phyloP scores from a whole-genome alignment of 2,329 filamentous ascomycete genomes.

The Chaetothyriales sp. region DNA sequence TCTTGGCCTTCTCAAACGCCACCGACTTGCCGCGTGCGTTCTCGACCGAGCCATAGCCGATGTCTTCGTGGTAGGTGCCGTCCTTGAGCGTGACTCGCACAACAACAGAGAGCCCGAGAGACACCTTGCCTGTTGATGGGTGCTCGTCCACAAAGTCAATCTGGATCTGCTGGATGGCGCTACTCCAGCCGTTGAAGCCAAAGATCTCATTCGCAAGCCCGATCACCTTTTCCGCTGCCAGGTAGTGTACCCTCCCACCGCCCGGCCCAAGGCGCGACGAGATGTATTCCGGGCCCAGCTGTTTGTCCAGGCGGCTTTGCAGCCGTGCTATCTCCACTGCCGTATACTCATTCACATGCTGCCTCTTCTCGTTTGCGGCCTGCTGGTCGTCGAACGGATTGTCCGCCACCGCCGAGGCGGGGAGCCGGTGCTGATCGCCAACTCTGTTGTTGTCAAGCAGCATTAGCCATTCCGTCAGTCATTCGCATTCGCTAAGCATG shows the following conservation, averaged over 20 bases:
- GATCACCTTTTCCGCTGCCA: conserved; percentile 94
- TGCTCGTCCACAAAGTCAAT: conserved; percentile 90
- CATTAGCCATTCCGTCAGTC: neutral
- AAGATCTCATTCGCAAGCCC: conserved; percentile 89
- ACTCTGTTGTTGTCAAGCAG: conserved; percentile 8
- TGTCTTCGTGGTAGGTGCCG: conserved; percentile 94
- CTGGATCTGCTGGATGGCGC: conserved; percentile 83
- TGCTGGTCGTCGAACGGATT: conserved; percentile 66
- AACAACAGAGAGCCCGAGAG: conserved; percentile 74
- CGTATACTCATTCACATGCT: conserved; percentile 63
- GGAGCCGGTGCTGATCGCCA: conserved; percentile 18
- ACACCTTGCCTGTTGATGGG: conserved; percentile 60
- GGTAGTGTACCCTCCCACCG: conserved; percentile 77
- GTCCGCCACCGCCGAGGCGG: conserved; percentile 19
- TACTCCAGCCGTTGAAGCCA: conserved; percentile 96
- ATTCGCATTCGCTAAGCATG: neutral
- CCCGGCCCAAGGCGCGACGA: conserved; percentile 70
- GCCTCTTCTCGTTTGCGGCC: conserved; percentile 25
- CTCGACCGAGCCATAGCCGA: conserved; percentile 92
- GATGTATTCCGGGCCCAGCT: conserved; percentile 90
- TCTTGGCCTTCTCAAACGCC: conserved; percentile 97
- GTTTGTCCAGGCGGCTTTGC: conserved; percentile 73
- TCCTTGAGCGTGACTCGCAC: conserved; percentile 80
- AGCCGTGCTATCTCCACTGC: conserved; percentile 82
- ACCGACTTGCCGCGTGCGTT: conserved; percentile 91